phyloP scores from a whole-genome alignment of 495 filamentous ascomycete genomes.

The Podospora australis region DNA sequence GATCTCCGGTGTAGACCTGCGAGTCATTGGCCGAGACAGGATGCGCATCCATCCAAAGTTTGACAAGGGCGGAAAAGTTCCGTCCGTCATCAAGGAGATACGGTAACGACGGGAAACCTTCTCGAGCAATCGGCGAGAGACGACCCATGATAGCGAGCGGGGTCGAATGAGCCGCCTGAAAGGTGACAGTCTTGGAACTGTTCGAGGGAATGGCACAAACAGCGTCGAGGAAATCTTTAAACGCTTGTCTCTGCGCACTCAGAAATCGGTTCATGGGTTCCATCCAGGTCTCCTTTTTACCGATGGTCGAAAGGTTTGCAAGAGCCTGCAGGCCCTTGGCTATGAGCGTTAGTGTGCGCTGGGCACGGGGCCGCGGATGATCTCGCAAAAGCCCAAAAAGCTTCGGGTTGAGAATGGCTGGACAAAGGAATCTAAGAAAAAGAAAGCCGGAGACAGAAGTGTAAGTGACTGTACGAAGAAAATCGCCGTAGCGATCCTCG shows the following conservation, averaged over 20 bases:
- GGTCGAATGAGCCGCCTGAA: slow-evolving; percentile 86
- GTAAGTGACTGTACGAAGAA: slow-evolving; percentile 84
- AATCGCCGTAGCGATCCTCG: slow-evolving; percentile 96
- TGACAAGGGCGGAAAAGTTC: slow-evolving; percentile 81
- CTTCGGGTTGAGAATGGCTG: slow-evolving; percentile 92
- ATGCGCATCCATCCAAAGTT: slow-evolving; percentile 72
- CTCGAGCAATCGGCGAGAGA: slow-evolving; percentile 71
- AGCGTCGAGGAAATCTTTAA: slow-evolving; percentile 81
- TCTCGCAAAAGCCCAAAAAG: slow-evolving; percentile 86
- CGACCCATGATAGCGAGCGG: slow-evolving; percentile 86
- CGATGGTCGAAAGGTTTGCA: slow-evolving; percentile 89
- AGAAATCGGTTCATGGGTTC: slow-evolving; percentile 91
- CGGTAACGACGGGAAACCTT: slow-evolving; percentile 91
- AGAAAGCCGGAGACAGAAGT: slow-evolving; percentile 95
- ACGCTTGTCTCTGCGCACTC: slow-evolving; percentile 55
- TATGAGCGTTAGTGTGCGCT: slow-evolving; percentile 87
- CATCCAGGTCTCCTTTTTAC: slow-evolving; percentile 97
- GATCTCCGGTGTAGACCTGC: slow-evolving; percentile 52
- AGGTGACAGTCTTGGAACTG: slow-evolving; percentile 50
- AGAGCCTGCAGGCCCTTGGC: slow-evolving; percentile 94
- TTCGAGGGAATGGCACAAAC: slow-evolving; percentile 78
- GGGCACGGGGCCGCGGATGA: slow-evolving; percentile 77
- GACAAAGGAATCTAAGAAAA: slow-evolving; percentile 93
- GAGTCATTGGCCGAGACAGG: slow-evolving; percentile 40
- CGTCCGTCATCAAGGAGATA: slow-evolving; percentile 89